Conservation (phyloP, 176 grass and related monocot genomes). For the Miscanthus lutarioriparius region DNA sequence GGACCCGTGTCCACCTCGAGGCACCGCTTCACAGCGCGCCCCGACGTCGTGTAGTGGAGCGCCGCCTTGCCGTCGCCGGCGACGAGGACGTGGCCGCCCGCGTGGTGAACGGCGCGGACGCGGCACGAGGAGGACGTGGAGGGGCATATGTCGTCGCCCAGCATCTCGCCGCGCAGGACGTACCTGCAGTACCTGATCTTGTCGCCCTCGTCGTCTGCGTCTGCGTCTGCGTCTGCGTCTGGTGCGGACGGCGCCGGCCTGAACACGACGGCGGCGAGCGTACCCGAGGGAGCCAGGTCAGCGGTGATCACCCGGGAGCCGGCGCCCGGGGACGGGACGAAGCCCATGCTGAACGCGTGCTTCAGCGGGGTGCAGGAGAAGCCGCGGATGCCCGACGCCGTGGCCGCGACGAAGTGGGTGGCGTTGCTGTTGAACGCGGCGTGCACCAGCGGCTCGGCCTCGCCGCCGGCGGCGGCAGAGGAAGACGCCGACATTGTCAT, state of each 20-base stretch:
- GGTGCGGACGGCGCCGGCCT: not conserved
- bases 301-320: constrained; percentile 1
- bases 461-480: no score
- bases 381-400: constrained; percentile 46
- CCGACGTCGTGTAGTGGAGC: constrained; percentile 29
- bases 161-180: not conserved
- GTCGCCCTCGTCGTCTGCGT: not conserved
- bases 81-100: constrained; percentile 42
- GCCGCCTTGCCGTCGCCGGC: constrained; percentile 40
- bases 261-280: constrained; percentile 28
- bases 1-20: constrained; percentile 49
- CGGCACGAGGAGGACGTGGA: constrained; percentile 19
- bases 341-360: constrained; percentile 23
- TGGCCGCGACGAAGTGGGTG: constrained; percentile 60
- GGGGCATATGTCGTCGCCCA: not conserved
- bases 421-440: constrained; percentile 63
- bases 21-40: constrained; percentile 6
- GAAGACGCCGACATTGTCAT: constrained; percentile 12
- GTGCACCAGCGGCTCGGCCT: constrained; percentile 35
- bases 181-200: not conserved
- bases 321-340: constrained; percentile 13
- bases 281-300: constrained; percentile 10
- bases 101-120: constrained; percentile 44
- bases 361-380: constrained; percentile 56
- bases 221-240: not conserved